Percentiles rank a stretch among this genome's conserved stretches.
phyloP scores from a whole-genome alignment of 1,284 basidiomycete species.

The Marasmius oreades region DNA sequence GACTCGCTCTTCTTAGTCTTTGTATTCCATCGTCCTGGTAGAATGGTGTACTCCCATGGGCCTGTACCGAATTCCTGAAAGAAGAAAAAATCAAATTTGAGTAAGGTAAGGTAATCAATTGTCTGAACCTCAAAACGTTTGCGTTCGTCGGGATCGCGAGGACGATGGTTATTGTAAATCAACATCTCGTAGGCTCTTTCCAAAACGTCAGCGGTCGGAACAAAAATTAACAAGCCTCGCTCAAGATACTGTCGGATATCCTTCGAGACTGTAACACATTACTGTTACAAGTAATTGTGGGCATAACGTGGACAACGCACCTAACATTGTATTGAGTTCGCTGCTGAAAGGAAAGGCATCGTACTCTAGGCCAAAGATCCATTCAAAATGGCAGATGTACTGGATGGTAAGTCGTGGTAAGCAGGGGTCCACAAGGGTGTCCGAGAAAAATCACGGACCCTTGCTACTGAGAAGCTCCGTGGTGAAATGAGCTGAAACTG shows the following conservation, averaged over 20 bases:
- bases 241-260: neutral
- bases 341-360: neutral
- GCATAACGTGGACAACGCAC: too few species aligned
- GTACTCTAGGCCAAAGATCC: neutral
- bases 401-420: neutral
- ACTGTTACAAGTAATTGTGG: neutral
- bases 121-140: neutral
- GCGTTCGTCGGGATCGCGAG: neutral
- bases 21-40: too few species aligned
- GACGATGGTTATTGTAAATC: neutral
- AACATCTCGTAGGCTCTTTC: neutral
- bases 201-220: neutral
- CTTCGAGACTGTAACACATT: too few species aligned
- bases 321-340: neutral
- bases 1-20: too few species aligned
- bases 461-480: neutral
- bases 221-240: neutral
- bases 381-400: neutral
- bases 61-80: neutral
- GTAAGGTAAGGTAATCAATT: neutral
- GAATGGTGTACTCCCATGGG: neutral
- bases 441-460: neutral
- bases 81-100: neutral
- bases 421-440: too few species aligned
- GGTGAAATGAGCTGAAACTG: too few species aligned